Conservation (phyloP, 164 flowering plant species). For the Magnolia sinica region DNA sequence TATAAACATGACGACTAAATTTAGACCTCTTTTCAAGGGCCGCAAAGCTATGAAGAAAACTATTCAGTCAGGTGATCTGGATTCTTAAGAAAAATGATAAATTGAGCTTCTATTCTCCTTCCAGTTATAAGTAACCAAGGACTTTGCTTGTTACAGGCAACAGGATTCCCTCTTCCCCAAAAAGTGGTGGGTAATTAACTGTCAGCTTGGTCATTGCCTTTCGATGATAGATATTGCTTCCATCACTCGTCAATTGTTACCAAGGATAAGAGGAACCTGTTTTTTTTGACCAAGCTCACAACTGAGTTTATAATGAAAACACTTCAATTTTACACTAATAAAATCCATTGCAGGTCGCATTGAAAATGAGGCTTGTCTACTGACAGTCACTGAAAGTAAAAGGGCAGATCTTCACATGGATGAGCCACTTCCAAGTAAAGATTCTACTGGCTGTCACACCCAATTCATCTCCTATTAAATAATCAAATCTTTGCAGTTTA, state of each 20-base stretch:
- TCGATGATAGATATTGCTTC: neutral
- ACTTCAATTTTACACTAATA: neutral
- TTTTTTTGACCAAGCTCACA: neutral
- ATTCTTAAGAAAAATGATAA: neutral
- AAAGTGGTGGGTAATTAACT: neutral
- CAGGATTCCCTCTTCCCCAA: neutral
- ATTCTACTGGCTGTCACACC: neutral
- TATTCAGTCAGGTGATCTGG: neutral
- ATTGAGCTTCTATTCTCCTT: neutral
- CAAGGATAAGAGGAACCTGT: neutral
- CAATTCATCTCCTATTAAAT: neutral
- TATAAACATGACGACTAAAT: neutral
- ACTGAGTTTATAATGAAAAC: neutral
- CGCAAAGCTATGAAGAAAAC: neutral
- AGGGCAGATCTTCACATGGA: neutral
- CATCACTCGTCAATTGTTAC: neutral
- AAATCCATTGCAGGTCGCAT: neutral
- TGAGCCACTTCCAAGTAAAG: constrained; percentile 1
- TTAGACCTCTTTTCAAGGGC: constrained; percentile 11
- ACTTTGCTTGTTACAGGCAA: neutral
- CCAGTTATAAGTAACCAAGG: neutral
- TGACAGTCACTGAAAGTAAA: neutral
- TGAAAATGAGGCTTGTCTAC: neutral
- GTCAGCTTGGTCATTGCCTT: neutral
- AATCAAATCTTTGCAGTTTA: neutral